These are phyloP conservation scores for Straminergon stramineum DNA, from an alignment of 225 moss, liverwort and hornwort genomes.

Conservation along the genomic window DNA sequence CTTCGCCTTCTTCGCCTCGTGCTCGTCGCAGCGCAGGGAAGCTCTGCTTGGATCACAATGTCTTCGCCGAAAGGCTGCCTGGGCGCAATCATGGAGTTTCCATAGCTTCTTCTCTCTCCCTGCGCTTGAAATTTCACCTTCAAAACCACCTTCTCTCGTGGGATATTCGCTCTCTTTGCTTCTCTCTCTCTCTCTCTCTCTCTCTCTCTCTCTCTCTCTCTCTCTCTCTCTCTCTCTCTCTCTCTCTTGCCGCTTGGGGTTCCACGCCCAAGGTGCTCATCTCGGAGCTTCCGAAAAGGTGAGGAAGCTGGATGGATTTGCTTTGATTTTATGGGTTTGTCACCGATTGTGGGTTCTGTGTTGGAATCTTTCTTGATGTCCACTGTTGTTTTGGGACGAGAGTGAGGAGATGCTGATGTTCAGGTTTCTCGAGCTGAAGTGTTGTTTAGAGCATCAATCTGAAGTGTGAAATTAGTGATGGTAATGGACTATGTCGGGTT, in stretches of 20 bases:
- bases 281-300: background rate
- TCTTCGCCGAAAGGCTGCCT: background rate
- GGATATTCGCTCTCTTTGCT: background rate
- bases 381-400: background rate
- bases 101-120: background rate
- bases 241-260: background rate
- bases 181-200: background rate
- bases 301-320: background rate
- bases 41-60: conserved; percentile 1
- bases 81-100: conserved; percentile 13
- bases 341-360: background rate
- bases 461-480: background rate
- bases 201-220: background rate
- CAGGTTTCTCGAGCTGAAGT: background rate
- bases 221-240: background rate
- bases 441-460: background rate
- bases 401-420: background rate
- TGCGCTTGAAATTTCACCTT: background rate
- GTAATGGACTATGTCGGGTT: background rate
- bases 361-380: background rate
- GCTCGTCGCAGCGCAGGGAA: background rate
- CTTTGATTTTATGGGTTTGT: background rate
- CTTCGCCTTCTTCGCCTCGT: background rate
- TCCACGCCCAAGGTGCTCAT: background rate
- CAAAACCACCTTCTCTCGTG: background rate